Evolutionary conservation across 2,329 filamentous ascomycete species (phyloP).

Genomic region (Fusarium chaquense): DNA sequence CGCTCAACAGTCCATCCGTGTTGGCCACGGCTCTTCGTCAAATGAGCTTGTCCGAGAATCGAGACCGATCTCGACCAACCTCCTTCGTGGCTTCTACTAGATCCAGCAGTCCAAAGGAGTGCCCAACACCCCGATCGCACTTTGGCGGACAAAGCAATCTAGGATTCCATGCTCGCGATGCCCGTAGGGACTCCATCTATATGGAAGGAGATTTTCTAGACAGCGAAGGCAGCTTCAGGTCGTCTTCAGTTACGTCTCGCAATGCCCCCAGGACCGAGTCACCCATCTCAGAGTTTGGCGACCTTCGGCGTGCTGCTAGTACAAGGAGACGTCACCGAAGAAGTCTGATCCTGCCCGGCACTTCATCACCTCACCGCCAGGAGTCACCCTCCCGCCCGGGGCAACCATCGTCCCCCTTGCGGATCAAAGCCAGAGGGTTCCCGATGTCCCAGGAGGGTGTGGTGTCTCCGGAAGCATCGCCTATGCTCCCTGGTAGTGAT

Average conservation of each 20-base stretch:
- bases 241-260: conserved; percentile 78
- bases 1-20: conserved; percentile 60
- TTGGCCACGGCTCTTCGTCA: conserved; percentile 66
- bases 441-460: conserved; percentile 72
- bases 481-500: conserved; percentile 85
- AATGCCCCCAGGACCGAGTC: conserved; percentile 82
- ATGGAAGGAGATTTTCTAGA: conserved; percentile 86
- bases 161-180: conserved; percentile 67
- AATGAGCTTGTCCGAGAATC: conserved; percentile 51
- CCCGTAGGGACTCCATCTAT: conserved; percentile 81
- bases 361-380: conserved; percentile 84
- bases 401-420: conserved; percentile 86
- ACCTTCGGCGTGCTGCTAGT: conserved; percentile 79
- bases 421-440: conserved; percentile 82
- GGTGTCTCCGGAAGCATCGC: conserved; percentile 89
- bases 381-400: conserved; percentile 86
- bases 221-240: conserved; percentile 89
- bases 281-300: conserved; percentile 86
- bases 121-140: conserved; percentile 89
- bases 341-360: conserved; percentile 84
- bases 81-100: conserved; percentile 76
- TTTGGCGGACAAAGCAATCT: conserved; percentile 69
- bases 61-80: conserved; percentile 61
- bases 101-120: conserved; percentile 91
- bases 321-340: conserved; percentile 86